Percentiles rank a stretch among this genome's conserved stretches.
Evolutionary conservation across 78 protist genomes (phyloP).

Genomic region (Speleostelium caveatum): DNA sequence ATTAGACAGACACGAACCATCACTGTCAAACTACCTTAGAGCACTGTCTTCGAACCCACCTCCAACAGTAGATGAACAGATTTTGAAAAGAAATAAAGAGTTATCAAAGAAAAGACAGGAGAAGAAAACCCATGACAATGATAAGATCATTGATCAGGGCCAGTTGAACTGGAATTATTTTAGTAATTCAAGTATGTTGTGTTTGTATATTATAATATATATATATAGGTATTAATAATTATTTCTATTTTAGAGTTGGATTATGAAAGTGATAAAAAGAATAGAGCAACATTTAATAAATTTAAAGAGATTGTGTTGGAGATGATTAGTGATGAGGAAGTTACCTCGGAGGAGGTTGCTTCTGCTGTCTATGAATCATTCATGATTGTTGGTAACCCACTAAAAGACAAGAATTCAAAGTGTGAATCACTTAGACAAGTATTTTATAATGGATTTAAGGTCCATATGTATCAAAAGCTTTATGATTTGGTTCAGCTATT

Average conservation of each 20-base stretch:
- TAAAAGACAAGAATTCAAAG: conserved; percentile 31
- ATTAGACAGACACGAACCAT: conserved; percentile 31
- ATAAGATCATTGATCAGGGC: conserved; percentile 21
- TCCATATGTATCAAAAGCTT: conserved; percentile 8
- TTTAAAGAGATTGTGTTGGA: conserved; percentile 43
- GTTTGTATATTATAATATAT: background rate
- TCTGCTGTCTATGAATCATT: conserved; percentile 60
- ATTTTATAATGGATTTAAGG: conserved; percentile 30
- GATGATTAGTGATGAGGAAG: conserved; percentile 47
- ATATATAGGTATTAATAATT: too few relatives aligned
- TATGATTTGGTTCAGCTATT: background rate
- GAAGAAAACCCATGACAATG: conserved; percentile 3
- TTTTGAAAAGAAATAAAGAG: conserved; percentile 20
- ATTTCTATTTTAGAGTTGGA: conserved; percentile 1
- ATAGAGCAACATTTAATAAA: conserved; percentile 47
- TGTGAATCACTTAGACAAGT: conserved; percentile 50
- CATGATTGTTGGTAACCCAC: conserved; percentile 64
- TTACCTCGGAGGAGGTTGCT: conserved; percentile 41
- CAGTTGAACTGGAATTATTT: conserved; percentile 69
- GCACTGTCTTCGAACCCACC: background rate
- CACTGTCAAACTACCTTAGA: background rate
- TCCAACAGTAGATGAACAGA: conserved; percentile 19
- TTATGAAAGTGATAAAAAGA: conserved; percentile 26
- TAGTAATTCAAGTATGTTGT: conserved; percentile 28
- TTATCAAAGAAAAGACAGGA: conserved; percentile 35